Base-by-base conservation (phyloP, 2,329 filamentous ascomycete species). In the Orbilia javanica region DNA sequence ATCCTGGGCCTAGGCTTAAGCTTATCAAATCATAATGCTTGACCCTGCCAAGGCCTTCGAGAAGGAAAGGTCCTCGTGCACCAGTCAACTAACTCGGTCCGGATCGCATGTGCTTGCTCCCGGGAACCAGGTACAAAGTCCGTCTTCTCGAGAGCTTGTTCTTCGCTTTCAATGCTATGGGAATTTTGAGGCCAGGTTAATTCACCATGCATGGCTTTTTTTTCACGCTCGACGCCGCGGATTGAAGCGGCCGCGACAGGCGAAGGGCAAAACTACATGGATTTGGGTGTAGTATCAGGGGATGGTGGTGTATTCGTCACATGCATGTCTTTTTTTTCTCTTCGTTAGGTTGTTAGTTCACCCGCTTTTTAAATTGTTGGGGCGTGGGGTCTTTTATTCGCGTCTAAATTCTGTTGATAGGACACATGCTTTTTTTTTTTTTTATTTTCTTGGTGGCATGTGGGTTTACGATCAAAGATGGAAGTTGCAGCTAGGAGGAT, bases 311-410 rank as follows among this genome's bases (percentile, higher is more conserved):
- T 60, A 25, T 60, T 60, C 53, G 11, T 60, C 53, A 60, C 34
- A 60, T 60, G 55, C 29, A 34, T 55, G 22, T 20, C 6, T 39
- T 27, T 20, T 52, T 27, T 13, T 31, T 52, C 7, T 13, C 13
- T 31, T 42, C n/a, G 18, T 25, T 60, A 42, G 34, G 6, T 39
- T 44, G 7, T 44, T 44, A n/a, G 39, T n/a, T 60, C 11, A 31
- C 13, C 44, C 44, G 60, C 60, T 50, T 73, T 73, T n/a, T n/a
- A n/a, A n/a, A n/a, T n/a, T 73, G 69, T 73, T 73, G 69, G 69
- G 69, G 27, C 46, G 34, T 60, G 48, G 48, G 11, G 31, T 57
- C 15, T 46, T 50, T 5, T 10, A 34, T n/a, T 34, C 25, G 15
- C 15, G 18, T 46, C 53, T 7, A n/a, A 53, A 53, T 64, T 71